Evolutionary conservation across 306 rosid genomes (phyloP).

Genomic region (Begonia peltatifolia): DNA sequence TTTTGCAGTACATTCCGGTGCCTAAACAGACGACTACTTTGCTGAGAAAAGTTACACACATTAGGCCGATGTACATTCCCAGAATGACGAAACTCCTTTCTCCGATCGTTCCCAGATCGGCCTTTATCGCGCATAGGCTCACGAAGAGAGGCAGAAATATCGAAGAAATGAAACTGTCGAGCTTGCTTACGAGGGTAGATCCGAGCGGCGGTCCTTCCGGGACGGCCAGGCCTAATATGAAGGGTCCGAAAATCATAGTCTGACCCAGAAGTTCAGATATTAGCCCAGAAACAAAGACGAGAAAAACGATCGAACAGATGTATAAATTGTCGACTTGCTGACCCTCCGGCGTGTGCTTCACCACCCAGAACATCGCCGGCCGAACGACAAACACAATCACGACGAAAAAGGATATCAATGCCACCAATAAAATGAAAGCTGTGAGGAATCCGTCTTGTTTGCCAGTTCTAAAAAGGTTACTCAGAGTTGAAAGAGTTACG

Average conservation of each 20-base stretch:
- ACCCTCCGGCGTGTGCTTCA: slow-evolving; percentile 50
- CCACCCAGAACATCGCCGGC: slow-evolving; percentile 45
- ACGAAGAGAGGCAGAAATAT: slow-evolving; percentile 44
- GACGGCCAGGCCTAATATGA: slow-evolving; percentile 40
- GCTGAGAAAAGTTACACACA: background rate
- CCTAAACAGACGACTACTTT: slow-evolving; percentile 23
- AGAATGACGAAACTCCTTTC: slow-evolving; percentile 1
- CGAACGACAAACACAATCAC: slow-evolving; percentile 19
- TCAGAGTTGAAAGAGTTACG: background rate
- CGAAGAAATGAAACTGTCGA: slow-evolving; percentile 30
- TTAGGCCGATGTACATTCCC: no score
- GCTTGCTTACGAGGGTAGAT: slow-evolving; percentile 31
- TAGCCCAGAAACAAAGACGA: slow-evolving; percentile 15
- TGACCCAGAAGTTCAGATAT: slow-evolving; percentile 6
- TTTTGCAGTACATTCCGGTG: slow-evolving; percentile 14
- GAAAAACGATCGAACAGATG: slow-evolving; percentile 18
- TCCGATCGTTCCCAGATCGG: slow-evolving; percentile 9
- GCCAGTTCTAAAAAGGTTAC: background rate
- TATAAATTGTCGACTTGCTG: slow-evolving; percentile 30
- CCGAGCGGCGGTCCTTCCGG: slow-evolving; percentile 75
- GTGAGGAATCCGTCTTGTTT: background rate
- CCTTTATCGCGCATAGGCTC: slow-evolving; percentile 33
- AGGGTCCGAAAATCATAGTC: slow-evolving; percentile 29
- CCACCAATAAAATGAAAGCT: background rate
- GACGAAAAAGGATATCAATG: background rate